Base-by-base conservation (phyloP, 116 monocot species). In the Posidonia oceanica region DNA sequence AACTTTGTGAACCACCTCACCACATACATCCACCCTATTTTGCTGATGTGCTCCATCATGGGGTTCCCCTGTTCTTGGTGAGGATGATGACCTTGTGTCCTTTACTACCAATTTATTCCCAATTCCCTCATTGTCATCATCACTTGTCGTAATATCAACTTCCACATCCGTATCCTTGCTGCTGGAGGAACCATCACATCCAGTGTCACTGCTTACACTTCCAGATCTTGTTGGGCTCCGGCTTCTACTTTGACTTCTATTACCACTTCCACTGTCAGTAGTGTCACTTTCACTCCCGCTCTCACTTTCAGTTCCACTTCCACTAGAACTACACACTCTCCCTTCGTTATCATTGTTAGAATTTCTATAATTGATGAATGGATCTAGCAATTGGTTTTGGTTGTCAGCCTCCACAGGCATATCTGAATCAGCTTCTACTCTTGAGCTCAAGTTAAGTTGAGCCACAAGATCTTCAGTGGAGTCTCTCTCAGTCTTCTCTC, bases 281-380 rank as follows among this genome's bases (percentile, higher is more conserved):
- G 29, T 29, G 29, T 29, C 29, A 29, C 29, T 29, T 29, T 29
- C 29, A 29, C 29, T 29, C 29, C 29, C 29, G 29, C 29, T 29
- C 29, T 29, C 29, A 29, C 85, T 90, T 14, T 76, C 89, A 78
- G 85, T 90, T 71, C 83, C 92, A 73, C 88, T 92, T 51, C 82
- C 92, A 86, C 88, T 88, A 42, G 81, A 87, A 58, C 80, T 82
- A 71, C 74, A 59, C 48, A 75, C 75, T 71, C 64, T 80, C 39
- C 40, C 82, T 64, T 81, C 80, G 72, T 63, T 78, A 39, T 81
- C 83, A 77, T 76, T 82, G 56, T 52, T 71, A 38, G 60, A 38
- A 52, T 81, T 84, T 55, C 14, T 58, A 64, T 36, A 36, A 15
- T 29, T 29, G 29, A 41, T 54, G 14, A 69, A 70, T 63, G 55